phyloP scores from a whole-genome alignment of 139 green algal species.

The Dunaliella sp. region DNA sequence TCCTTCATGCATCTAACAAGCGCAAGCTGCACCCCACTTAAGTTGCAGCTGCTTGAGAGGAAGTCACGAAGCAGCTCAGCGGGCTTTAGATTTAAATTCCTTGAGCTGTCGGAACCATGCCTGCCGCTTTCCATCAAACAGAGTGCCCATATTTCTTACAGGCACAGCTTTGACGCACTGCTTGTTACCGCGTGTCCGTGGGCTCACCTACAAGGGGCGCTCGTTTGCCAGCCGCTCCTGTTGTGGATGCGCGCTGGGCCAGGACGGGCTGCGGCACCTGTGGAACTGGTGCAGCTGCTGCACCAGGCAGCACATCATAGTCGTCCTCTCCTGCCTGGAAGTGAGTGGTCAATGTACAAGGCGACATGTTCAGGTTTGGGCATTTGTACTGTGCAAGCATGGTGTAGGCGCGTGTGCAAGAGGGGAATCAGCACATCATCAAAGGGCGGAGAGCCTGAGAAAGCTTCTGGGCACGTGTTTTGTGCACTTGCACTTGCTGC shows the following conservation, averaged over 20 bases:
- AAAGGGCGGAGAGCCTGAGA: neutral
- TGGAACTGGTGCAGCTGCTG: neutral
- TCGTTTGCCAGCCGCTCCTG: neutral
- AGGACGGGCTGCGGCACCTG: neutral
- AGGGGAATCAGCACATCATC: no score
- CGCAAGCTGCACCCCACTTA: neutral
- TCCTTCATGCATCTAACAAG: no score
- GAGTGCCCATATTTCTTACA: neutral
- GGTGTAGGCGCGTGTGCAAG: no score
- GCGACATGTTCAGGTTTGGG: neutral
- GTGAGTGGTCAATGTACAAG: neutral
- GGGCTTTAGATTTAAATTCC: no score
- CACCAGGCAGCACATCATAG: conserved; percentile 34
- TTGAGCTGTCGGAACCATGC: no score
- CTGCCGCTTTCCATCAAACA: neutral
- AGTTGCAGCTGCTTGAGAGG: neutral
- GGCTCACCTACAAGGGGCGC: neutral
- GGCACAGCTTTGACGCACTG: no score
- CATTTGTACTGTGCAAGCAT: neutral
- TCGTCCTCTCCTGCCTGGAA: conserved; percentile 36
- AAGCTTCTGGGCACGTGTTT: neutral
- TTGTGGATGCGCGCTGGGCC: neutral
- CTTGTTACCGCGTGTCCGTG: no score
- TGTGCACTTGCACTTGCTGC: neutral
- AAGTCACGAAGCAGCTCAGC: neutral